These are phyloP conservation scores for Pugionium dolabratum DNA, from an alignment of 345 rosid genomes.

Conservation along the genomic window DNA sequence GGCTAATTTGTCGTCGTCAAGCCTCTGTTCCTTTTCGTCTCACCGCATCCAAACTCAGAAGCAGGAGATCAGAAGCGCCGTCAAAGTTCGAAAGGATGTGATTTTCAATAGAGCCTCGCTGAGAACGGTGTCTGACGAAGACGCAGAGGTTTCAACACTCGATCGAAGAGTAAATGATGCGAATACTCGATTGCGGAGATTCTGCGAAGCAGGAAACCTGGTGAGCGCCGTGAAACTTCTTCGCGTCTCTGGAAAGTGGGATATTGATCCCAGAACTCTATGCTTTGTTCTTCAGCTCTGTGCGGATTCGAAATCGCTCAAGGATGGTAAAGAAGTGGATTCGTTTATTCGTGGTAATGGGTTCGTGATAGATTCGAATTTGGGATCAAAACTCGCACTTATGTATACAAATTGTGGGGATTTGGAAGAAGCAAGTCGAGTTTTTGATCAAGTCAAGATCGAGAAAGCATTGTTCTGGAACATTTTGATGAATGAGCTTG, in stretches of 20 bases:
- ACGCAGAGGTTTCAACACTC: slow-evolving; percentile 22
- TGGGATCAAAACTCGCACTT: slow-evolving; percentile 67
- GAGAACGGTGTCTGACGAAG: slow-evolving; percentile 23
- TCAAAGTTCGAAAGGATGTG: slow-evolving; percentile 28
- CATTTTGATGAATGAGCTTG: slow-evolving; percentile 55
- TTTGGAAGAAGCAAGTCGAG: slow-evolving; percentile 49
- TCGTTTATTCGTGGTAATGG: slow-evolving; percentile 46
- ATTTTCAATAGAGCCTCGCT: slow-evolving; percentile 35
- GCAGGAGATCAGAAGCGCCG: slow-evolving; percentile 1
- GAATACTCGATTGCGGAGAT: slow-evolving; percentile 42
- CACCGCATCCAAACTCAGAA: slow-evolving; percentile 27
- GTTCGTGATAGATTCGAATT: slow-evolving; percentile 44
- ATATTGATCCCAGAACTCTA: slow-evolving; percentile 49
- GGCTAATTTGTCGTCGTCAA: slow-evolving; percentile 41
- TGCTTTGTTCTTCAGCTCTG: slow-evolving; percentile 63
- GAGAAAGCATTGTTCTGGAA: slow-evolving; percentile 73
- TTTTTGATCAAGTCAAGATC: slow-evolving; percentile 49
- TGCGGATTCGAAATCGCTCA: slow-evolving; percentile 52
- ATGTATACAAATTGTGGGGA: slow-evolving; percentile 72
- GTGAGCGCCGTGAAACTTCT: slow-evolving; percentile 50
- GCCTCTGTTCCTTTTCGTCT: slow-evolving; percentile 23
- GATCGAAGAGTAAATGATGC: slow-evolving; percentile 37
- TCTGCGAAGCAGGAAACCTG: slow-evolving; percentile 52
- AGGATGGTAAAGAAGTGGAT: slow-evolving; percentile 54
- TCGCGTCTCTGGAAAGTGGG: slow-evolving; percentile 33